Conservation (phyloP, 164 flowering plant genomes). For the Umbellularia californica region DNA sequence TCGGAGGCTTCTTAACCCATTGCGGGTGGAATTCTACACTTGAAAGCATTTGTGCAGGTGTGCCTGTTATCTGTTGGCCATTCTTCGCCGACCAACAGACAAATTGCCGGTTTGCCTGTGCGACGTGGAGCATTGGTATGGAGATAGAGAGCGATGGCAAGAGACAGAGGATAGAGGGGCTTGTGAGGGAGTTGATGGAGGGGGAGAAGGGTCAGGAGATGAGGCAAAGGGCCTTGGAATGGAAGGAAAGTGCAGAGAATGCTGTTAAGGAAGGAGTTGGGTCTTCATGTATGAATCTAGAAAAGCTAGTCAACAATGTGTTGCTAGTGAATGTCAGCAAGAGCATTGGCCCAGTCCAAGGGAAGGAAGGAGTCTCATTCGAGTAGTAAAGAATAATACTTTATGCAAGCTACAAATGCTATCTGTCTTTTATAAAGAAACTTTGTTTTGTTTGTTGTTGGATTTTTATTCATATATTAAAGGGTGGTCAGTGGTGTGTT, state of each 20-base stretch:
- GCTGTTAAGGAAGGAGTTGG: constrained; percentile 1
- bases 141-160: constrained; percentile 6
- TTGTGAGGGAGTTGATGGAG: constrained; percentile 6
- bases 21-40: constrained; percentile 9
- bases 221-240: constrained; percentile 8
- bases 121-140: constrained; percentile 1
- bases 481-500: too few species aligned
- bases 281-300: not conserved
- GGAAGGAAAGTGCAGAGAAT: constrained; percentile 7
- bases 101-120: constrained; percentile 3
- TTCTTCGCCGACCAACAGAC: constrained; percentile 6
- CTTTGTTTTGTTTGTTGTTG: not conserved
- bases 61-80: constrained; percentile 10
- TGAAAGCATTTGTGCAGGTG: constrained; percentile 7
- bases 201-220: constrained; percentile 10
- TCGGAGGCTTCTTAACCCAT: constrained; percentile 7
- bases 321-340: not conserved
- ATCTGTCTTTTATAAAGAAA: not conserved
- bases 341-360: not conserved
- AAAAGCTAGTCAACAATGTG: not conserved
- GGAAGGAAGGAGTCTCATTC: not conserved
- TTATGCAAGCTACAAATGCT: not conserved
- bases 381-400: not conserved
- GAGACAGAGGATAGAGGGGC: constrained; percentile 4
- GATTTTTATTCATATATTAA: too few species aligned